Conservation (phyloP, 2,329 filamentous ascomycete genomes). For the Pseudogymnoascus sp. region DNA sequence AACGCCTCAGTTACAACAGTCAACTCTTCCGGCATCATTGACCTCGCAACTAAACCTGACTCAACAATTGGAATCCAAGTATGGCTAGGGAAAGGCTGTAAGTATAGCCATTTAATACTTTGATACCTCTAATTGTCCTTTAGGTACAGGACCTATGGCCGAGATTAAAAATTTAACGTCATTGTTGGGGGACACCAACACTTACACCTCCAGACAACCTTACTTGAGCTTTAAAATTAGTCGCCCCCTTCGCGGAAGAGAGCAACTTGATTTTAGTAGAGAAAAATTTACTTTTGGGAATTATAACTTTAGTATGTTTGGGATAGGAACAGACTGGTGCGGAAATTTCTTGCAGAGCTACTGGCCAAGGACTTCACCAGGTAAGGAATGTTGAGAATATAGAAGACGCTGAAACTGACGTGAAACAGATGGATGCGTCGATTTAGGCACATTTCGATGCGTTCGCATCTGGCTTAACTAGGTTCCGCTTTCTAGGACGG, state of each 20-base stretch:
- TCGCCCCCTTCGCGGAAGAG: not conserved
- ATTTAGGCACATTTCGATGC: not conserved
- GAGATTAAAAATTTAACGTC: not conserved
- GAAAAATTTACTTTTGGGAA: no score
- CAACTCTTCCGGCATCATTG: not conserved
- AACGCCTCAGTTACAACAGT: not conserved
- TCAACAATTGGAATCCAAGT: not conserved
- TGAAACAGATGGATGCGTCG: not conserved
- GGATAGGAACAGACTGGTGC: not conserved
- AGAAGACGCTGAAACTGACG: not conserved
- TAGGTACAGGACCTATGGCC: not conserved
- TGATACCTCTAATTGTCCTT: not conserved
- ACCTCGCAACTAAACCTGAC: no score
- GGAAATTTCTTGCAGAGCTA: not conserved
- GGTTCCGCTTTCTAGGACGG: not conserved
- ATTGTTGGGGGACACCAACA: no score
- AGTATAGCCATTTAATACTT: not conserved
- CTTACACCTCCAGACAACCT: no score
- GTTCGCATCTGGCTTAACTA: not conserved
- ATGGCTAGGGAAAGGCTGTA: not conserved
- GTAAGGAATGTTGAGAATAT: not conserved
- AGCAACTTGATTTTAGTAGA: not conserved
- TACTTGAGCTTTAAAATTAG: not conserved
- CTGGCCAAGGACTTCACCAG: not conserved
- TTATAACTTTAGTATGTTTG: no score